phyloP scores from a whole-genome alignment of 164 flowering plant species.

The Macadamia tetraphylla region DNA sequence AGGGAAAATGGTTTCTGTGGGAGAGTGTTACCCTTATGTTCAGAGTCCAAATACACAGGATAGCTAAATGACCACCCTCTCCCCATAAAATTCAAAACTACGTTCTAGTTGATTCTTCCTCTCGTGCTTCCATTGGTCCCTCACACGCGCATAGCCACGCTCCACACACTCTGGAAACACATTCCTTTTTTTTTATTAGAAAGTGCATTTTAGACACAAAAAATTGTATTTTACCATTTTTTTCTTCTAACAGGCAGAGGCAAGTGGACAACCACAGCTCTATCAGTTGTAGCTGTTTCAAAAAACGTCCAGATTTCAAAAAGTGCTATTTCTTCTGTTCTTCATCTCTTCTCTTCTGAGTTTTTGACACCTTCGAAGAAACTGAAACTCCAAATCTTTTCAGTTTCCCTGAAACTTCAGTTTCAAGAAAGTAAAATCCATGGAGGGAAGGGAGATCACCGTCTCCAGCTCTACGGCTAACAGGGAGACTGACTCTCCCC shows the following conservation, averaged over 20 bases:
- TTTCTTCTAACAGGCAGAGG: background rate
- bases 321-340: background rate
- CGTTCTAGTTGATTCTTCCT: no score
- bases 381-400: background rate
- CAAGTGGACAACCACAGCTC: background rate
- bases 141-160: no score
- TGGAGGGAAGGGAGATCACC: conserved; percentile 53
- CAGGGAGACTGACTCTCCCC: conserved; percentile 41
- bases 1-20: no score
- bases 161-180: no score
- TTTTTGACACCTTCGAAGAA: background rate
- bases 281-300: conserved; percentile 42
- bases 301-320: conserved; percentile 18
- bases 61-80: no score
- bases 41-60: no score
- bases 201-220: conserved; percentile 20
- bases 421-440: conserved; percentile 1
- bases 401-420: background rate
- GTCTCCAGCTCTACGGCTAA: conserved; percentile 35
- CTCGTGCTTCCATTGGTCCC: no score
- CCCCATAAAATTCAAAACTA: no score
- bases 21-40: no score
- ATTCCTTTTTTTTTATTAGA: no score
- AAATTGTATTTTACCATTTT: conserved; percentile 6
- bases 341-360: background rate